Conservation (phyloP, 805 yeast species). For the Lipomyces orientalis region DNA sequence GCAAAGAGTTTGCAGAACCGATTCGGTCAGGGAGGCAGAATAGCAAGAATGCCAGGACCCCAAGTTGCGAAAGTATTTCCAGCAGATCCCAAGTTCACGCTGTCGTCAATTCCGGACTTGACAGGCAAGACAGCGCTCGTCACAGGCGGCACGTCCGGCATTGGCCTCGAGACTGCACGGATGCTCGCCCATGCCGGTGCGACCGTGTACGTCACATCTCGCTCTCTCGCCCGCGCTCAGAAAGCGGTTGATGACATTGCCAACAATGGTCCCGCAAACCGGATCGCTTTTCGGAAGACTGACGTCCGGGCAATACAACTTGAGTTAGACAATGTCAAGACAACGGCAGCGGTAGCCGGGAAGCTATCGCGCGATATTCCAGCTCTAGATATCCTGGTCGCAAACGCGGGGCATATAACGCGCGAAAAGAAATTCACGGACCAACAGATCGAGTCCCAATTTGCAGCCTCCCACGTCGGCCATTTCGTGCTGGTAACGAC, state of each 20-base stretch:
- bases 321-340: not conserved
- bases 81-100: not conserved
- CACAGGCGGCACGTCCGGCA: conserved; percentile 24
- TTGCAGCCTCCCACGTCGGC: not conserved
- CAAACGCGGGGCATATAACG: not conserved
- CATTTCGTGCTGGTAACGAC: not conserved
- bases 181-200: conserved; percentile 10
- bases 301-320: not conserved
- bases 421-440: not conserved
- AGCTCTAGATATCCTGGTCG: not conserved
- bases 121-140: conserved; percentile 9
- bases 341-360: not conserved
- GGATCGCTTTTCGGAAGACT: not conserved
- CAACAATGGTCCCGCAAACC: not conserved
- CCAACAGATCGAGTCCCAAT: not conserved
- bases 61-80: not conserved
- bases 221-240: not conserved
- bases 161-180: conserved; percentile 17
- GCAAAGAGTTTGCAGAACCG: not conserved
- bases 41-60: not conserved
- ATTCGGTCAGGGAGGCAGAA: not conserved
- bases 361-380: not conserved
- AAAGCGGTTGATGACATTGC: not conserved
- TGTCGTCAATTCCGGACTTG: not conserved
- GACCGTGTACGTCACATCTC: conserved; percentile 8